Conservation (phyloP, 257 asterid species). For the Echites panduratus region DNA sequence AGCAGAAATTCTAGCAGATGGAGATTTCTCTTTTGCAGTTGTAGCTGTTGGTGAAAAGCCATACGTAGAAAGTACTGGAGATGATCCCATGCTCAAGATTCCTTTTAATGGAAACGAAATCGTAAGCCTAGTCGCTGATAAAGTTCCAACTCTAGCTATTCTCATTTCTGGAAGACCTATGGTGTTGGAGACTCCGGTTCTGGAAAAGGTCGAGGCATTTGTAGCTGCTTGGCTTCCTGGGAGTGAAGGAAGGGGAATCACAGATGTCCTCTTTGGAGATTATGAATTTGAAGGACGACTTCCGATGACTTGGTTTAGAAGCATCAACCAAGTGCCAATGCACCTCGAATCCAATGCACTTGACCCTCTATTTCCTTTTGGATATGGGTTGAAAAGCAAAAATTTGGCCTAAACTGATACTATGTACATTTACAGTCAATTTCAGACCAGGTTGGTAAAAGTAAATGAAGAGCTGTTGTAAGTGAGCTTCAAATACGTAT, state of each 20-base stretch:
- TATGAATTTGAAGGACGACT: slow-evolving; percentile 63
- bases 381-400: slow-evolving; percentile 50
- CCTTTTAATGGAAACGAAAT: slow-evolving; percentile 55
- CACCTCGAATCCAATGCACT: slow-evolving; percentile 36
- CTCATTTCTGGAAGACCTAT: slow-evolving; percentile 78
- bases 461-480: neutral
- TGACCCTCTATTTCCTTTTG: slow-evolving; percentile 71
- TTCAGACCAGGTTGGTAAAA: neutral
- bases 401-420: neutral
- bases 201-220: slow-evolving; percentile 59
- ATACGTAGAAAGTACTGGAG: slow-evolving; percentile 69
- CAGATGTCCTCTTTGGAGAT: slow-evolving; percentile 77
- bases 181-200: slow-evolving; percentile 40
- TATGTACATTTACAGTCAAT: neutral
- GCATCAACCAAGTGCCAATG: slow-evolving; percentile 59
- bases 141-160: slow-evolving; percentile 53
- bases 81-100: slow-evolving; percentile 51
- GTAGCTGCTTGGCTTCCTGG: slow-evolving; percentile 94
- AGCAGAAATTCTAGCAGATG: slow-evolving; percentile 25
- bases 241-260: slow-evolving; percentile 63
- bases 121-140: slow-evolving; percentile 37
- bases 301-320: slow-evolving; percentile 66
- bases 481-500: neutral
- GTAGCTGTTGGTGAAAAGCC: slow-evolving; percentile 81
- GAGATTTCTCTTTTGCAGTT: slow-evolving; percentile 55